Evolutionary conservation across 1,284 basidiomycete genomes (phyloP), one percentile per base, ranked within the genome.

Genomic region (Leccinum fuscescens): DNA sequence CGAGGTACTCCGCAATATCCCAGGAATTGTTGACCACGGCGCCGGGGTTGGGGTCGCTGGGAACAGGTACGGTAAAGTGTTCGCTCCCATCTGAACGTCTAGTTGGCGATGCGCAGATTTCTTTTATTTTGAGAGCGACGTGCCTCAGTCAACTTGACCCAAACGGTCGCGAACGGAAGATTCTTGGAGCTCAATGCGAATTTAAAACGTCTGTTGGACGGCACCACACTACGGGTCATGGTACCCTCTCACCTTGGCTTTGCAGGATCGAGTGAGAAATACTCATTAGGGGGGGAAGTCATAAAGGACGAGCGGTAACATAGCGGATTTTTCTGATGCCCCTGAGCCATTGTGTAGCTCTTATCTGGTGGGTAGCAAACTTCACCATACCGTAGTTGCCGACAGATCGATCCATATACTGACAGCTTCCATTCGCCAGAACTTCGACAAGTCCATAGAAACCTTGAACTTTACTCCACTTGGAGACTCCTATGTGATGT

Each of bases 1-100:
- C 81, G 29, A 83, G 74, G 60, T 29, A 82, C 42, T 73, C 68
- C 0, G 79, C 74, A 46, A 81, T 81, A 33, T 60, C 62, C 49
- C 65, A 67, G 3, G 77, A 81, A 56, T 79, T 77, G 33, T 71
- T 69, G 48, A 81, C 54, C 35, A 71, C 55, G 6, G 64, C 69
- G 2, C 73, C 69, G 0, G 74, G 75, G 33, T 69, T 69, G 22
- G 68, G 68, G 49, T 78, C 73, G 35, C 65, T 62, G 51, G 72
- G 68, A 11, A 74, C 71, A 22, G 78, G 78, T 11, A 78, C 37
- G 0, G 78, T 79, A 24, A 73, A 66, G 2, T 3, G 6, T 12
- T 64, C 59, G 1, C 24, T 57, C 24, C 68, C 71, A 27, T 64
- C 63, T 7, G 2, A 6, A 22, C 6, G 35, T 29, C 31, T 20